phyloP scores from a whole-genome alignment of 1,139 yeast genomes.

The Debaryomyces coudertii region DNA sequence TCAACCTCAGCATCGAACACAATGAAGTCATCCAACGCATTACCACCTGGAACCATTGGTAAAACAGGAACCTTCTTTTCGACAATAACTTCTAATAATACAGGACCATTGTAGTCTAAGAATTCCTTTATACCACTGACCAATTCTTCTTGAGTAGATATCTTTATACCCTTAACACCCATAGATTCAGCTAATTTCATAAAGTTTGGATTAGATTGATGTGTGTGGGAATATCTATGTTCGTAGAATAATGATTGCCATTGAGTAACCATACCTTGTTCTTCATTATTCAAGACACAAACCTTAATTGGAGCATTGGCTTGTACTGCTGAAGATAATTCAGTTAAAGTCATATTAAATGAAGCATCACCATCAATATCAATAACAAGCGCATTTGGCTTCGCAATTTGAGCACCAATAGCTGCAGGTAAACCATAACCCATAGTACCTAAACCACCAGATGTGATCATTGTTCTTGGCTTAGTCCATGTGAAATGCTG shows the following conservation, averaged over 20 bases:
- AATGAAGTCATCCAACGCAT: conserved; percentile 90
- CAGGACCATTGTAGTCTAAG: conserved; percentile 79
- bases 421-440: conserved; percentile 98
- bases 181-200: conserved; percentile 91
- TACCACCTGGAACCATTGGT: conserved; percentile 98
- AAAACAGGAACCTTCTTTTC: conserved; percentile 97
- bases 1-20: conserved; percentile 82
- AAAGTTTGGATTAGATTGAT: conserved; percentile 92
- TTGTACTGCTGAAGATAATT: conserved; percentile 92
- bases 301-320: conserved; percentile 89
- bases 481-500: conserved; percentile 92
- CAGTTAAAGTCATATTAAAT: conserved; percentile 94
- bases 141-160: conserved; percentile 66
- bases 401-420: conserved; percentile 96
- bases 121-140: conserved; percentile 66
- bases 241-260: conserved; percentile 98
- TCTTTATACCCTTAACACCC: conserved; percentile 85
- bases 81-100: conserved; percentile 84
- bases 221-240: conserved; percentile 95
- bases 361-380: conserved; percentile 99
- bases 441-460: conserved; percentile 99
- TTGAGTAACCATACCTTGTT: conserved; percentile 99
- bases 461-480: conserved; percentile 91
- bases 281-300: conserved; percentile 90
- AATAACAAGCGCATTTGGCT: conserved; percentile 91